A percentile compares a stretch with the other conserved stretches of the same genome.
phyloP scores from a whole-genome alignment of 2,329 filamentous ascomycete genomes.

The Ceratocystiopsis brevicomis region DNA sequence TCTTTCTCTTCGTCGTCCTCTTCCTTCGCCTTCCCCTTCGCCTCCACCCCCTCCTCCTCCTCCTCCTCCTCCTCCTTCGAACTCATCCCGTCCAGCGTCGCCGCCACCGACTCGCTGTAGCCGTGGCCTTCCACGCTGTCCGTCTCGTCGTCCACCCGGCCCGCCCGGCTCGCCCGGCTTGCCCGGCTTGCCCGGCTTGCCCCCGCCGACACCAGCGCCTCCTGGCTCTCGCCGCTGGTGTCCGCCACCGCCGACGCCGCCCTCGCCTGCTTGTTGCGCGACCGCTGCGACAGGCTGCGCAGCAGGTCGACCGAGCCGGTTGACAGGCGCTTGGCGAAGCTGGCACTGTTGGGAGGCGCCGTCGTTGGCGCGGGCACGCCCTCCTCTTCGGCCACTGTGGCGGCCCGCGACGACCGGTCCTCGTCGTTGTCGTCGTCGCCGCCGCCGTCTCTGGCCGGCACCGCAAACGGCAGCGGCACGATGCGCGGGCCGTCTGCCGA shows the following conservation, averaged over 20 bases:
- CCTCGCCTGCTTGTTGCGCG: slow-evolving; percentile 5
- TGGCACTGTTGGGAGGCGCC: slow-evolving; percentile 14
- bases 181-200: slow-evolving; percentile 8
- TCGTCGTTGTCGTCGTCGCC: slow-evolving; percentile 21
- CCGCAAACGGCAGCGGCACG: slow-evolving; percentile 45
- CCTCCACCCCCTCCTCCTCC: slow-evolving; percentile 12
- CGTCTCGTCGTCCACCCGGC: slow-evolving; percentile 23
- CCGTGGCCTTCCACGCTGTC: slow-evolving; percentile 13
- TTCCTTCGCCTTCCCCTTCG: slow-evolving; percentile 16
- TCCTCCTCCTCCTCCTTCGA: slow-evolving; percentile 21
- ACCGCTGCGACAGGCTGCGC: slow-evolving; percentile 23
- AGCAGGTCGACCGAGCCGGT: slow-evolving; percentile 25
- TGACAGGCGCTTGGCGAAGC: slow-evolving; percentile 28
- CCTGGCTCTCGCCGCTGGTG: slow-evolving; percentile 20
- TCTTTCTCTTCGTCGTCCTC: slow-evolving; percentile 18
- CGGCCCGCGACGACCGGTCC: slow-evolving; percentile 48
- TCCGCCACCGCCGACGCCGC: neutral
- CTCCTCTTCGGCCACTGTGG: slow-evolving; percentile 43
- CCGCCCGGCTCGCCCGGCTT: slow-evolving; percentile 8
- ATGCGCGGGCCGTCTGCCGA: slow-evolving; percentile 24
- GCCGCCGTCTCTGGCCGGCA: slow-evolving; percentile 24
- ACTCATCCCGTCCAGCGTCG: slow-evolving; percentile 37
- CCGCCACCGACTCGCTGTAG: slow-evolving; percentile 33
- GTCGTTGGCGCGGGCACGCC: neutral
- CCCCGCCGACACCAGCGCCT: slow-evolving; percentile 24